Evolutionary conservation across 768 basidiomycete genomes (phyloP), one percentile per base, ranked within the genome.

Genomic region (Tephrocybe sp.): DNA sequence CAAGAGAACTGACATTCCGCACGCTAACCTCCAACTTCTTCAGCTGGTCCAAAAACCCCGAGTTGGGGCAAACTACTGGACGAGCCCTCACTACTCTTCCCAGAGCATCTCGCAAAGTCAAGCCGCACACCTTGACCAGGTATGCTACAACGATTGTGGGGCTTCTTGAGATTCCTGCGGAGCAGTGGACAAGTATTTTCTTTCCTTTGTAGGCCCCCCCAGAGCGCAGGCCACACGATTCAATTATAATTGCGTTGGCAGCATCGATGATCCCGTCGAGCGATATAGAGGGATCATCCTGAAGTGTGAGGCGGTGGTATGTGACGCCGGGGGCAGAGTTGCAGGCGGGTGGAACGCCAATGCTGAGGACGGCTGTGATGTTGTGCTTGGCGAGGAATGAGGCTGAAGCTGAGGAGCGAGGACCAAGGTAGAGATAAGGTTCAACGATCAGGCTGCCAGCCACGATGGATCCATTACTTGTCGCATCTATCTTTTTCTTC

Each of bases 111-210:
- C 63, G 69, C 43, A 76, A 60, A 13, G 66, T 39, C 71, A 76
- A 71, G 1, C 55, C 60, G 8, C 50, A 56, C 37, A 52, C 42
- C 39, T 63, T 65, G 69, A 77, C 71, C 16, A 76, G 60, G 49
- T 75, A 78, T 19, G 64, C 73, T 1, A 62, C 58, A 41, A 75
- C 64, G 33, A 77, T 50, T 8, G 62, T 70, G 1, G 74, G 76
- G 8, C 73, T 74, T n/a, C 76, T 71, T 3, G 73, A 77, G 7
- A 77, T 67, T 11, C 64, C 76, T 1, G 73, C 75, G 1, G 63
- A 65, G 56, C 76, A 77, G 47, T 77, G 76, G 0, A 77, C 68
- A 5, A 77, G 62, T 29, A 76, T 67, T 45, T 54, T 64, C 15
- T 63, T 49, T 23, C 53, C 60, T 10, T 52, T 12, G 4, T n/a